Evolutionary conservation across 768 basidiomycete species (phyloP).

Genomic region (Tylopilus sp.): DNA sequence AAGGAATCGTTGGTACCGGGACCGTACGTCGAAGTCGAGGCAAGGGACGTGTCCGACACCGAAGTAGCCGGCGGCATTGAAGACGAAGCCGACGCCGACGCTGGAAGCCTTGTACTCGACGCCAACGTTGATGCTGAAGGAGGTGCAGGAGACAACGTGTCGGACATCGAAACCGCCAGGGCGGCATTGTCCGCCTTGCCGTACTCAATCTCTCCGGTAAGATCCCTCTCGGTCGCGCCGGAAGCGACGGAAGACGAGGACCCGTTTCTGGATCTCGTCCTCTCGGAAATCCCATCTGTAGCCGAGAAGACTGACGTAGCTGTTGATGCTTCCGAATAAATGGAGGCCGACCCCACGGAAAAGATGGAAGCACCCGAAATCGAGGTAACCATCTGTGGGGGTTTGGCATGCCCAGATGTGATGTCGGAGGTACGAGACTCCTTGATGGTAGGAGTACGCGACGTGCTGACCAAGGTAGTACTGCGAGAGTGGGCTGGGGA

Average conservation of each 20-base stretch:
- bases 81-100: constrained; percentile 13
- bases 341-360: constrained; percentile 25
- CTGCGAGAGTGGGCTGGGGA: neutral
- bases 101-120: constrained; percentile 3
- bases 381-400: constrained; percentile 19
- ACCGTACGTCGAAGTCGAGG: constrained; percentile 15
- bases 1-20: constrained; percentile 11
- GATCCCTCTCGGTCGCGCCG: constrained; percentile 18
- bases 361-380: constrained; percentile 27
- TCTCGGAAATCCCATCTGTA: constrained; percentile 1
- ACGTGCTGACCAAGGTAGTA: constrained; percentile 1
- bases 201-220: constrained; percentile 6
- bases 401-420: constrained; percentile 18
- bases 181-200: constrained; percentile 8
- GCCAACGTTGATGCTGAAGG: neutral
- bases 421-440: neutral
- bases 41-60: constrained; percentile 10
- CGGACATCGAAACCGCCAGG: constrained; percentile 6
- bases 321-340: constrained; percentile 28
- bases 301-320: constrained; percentile 22
- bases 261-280: constrained; percentile 11
- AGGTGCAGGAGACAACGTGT: neutral
- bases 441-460: neutral
- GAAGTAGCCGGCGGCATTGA: constrained; percentile 17
- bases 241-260: constrained; percentile 11